Evolutionary conservation across 148 eudicot genomes (phyloP).

Genomic region (Chenopodium suecicum): DNA sequence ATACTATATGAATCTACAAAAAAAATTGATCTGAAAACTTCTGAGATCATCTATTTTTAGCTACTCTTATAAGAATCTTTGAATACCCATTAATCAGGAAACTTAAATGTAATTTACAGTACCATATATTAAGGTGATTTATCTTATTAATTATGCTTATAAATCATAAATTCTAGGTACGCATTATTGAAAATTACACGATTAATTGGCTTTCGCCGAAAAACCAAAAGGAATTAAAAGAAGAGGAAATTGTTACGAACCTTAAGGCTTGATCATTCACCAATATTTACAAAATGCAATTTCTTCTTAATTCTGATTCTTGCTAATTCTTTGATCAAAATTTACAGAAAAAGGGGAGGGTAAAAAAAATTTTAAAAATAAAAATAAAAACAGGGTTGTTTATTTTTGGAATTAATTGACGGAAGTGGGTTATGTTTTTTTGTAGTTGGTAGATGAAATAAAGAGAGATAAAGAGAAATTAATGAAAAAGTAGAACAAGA

Average conservation of each 20-base stretch:
- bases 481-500: neutral
- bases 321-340: neutral
- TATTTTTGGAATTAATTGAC: slow-evolving; percentile 1
- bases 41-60: neutral
- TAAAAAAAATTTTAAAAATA: neutral
- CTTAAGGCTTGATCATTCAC: neutral
- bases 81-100: neutral
- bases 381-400: neutral
- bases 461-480: neutral
- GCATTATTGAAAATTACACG: neutral
- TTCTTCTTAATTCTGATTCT: neutral
- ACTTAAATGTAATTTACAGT: neutral
- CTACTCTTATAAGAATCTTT: neutral
- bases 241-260: slow-evolving; percentile 9
- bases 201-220: neutral
- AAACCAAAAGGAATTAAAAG: neutral
- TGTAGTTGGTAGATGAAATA: slow-evolving; percentile 10
- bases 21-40: neutral
- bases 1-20: neutral
- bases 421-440: slow-evolving; percentile 18
- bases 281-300: neutral
- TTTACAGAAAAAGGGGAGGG: slow-evolving; percentile 11
- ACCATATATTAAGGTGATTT: neutral
- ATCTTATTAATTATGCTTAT: neutral
- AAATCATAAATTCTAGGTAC: neutral